Conservation (phyloP, 2,329 filamentous ascomycete genomes). For the Claviceps pusilla region DNA sequence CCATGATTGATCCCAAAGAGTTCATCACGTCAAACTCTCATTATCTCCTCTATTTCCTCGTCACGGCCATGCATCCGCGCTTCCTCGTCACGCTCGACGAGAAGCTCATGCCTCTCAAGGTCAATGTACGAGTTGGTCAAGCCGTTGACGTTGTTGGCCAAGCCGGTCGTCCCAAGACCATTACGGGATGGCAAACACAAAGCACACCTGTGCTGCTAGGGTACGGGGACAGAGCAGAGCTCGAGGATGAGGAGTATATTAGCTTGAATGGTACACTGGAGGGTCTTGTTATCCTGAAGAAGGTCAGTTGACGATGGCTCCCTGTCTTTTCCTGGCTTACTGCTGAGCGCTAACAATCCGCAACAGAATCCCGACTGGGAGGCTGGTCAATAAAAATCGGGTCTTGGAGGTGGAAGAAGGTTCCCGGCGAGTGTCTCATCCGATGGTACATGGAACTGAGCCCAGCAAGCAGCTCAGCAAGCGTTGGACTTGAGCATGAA, state of each 20-base stretch:
- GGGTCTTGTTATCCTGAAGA: conserved; percentile 87
- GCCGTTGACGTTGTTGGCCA: conserved; percentile 97
- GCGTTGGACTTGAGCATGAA: background rate
- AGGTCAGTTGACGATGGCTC: conserved; percentile 44
- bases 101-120: conserved; percentile 79
- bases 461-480: conserved; percentile 2
- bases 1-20: conserved; percentile 89
- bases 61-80: conserved; percentile 89
- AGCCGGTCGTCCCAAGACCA: conserved; percentile 93
- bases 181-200: conserved; percentile 98
- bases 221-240: conserved; percentile 88
- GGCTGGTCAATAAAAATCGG: conserved; percentile 21
- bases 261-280: conserved; percentile 82
- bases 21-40: conserved; percentile 56
- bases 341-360: conserved; percentile 7
- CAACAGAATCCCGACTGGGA: conserved; percentile 26
- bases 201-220: conserved; percentile 91
- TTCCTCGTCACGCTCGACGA: conserved; percentile 96
- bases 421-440: background rate
- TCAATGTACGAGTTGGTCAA: conserved; percentile 94
- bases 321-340: background rate
- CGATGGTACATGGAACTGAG: background rate
- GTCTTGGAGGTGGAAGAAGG: background rate
- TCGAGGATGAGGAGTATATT: conserved; percentile 96
- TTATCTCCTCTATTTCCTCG: conserved; percentile 94